Percentiles rank a stretch among this genome's conserved stretches.
phyloP scores from a whole-genome alignment of 1,284 basidiomycete species.

The Malassezia dermatis region DNA sequence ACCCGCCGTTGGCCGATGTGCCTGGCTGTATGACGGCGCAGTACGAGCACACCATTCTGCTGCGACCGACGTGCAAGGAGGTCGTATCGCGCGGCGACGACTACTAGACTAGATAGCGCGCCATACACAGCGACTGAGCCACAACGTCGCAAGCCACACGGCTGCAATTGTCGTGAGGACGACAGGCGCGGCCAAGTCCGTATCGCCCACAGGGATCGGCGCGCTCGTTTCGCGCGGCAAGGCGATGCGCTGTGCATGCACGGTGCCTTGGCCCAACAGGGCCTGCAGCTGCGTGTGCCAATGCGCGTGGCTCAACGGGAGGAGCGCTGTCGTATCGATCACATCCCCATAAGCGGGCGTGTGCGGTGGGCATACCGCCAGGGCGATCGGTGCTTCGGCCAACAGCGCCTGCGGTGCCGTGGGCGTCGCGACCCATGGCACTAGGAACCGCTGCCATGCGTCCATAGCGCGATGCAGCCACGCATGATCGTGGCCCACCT shows the following conservation, averaged over 20 bases:
- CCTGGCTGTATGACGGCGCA: slow-evolving; percentile 45
- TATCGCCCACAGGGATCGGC: slow-evolving; percentile 3
- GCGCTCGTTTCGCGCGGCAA: background rate
- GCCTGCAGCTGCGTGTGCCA: background rate
- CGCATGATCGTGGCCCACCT: background rate
- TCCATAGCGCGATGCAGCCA: background rate
- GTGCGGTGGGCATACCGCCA: background rate
- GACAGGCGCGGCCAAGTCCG: background rate
- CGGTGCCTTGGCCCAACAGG: background rate
- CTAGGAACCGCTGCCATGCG: background rate
- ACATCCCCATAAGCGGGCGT: background rate
- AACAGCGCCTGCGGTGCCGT: background rate
- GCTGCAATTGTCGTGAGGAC: slow-evolving; percentile 1
- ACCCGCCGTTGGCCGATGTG: slow-evolving; percentile 79
- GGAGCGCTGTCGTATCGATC: background rate
- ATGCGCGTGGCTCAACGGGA: background rate
- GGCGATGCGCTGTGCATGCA: background rate
- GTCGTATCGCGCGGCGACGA: slow-evolving; percentile 88
- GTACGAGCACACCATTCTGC: slow-evolving; percentile 45
- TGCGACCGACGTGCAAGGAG: slow-evolving; percentile 53
- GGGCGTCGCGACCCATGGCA: background rate
- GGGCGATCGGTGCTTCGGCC: background rate
- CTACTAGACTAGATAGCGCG: slow-evolving; percentile 53
- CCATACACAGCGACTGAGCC: background rate
- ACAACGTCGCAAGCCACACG: background rate